phyloP scores from a whole-genome alignment of 2,329 filamentous ascomycete genomes.

The Botrytis porri region DNA sequence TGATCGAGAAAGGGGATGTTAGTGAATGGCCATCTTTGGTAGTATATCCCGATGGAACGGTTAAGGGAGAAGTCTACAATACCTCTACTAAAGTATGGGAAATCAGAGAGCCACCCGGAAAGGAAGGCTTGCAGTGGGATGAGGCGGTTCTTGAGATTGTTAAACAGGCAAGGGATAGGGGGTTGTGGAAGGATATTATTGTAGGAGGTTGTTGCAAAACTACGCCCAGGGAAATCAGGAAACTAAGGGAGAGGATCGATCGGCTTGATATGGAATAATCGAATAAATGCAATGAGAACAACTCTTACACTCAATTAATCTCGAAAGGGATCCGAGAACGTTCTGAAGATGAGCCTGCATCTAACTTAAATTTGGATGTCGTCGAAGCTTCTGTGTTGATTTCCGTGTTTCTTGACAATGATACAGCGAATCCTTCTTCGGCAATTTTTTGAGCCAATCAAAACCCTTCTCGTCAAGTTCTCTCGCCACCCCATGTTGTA shows the following conservation, averaged over 20 bases:
- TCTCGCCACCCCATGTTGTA: no score
- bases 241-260: slow-evolving; percentile 32
- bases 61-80: slow-evolving; percentile 65
- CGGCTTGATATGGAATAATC: slow-evolving; percentile 5
- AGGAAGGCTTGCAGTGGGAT: slow-evolving; percentile 38
- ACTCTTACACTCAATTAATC: neutral
- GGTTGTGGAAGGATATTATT: slow-evolving; percentile 38
- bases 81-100: slow-evolving; percentile 61
- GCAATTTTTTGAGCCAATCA: neutral
- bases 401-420: neutral
- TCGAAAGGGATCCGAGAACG: neutral
- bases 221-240: slow-evolving; percentile 37
- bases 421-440: neutral
- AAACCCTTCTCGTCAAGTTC: neutral
- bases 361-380: neutral
- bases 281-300: neutral
- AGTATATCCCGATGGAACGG: slow-evolving; percentile 65
- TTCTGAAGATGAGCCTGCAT: neutral
- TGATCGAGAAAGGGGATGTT: slow-evolving; percentile 41
- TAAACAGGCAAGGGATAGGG: slow-evolving; percentile 30
- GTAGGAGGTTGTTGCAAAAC: slow-evolving; percentile 49
- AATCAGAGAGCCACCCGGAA: slow-evolving; percentile 24
- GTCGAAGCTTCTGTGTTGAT: neutral
- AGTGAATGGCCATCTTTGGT: slow-evolving; percentile 53
- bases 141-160: slow-evolving; percentile 40